phyloP scores from a whole-genome alignment of 148 eudicot species.

The Dianthus caryophyllus region DNA sequence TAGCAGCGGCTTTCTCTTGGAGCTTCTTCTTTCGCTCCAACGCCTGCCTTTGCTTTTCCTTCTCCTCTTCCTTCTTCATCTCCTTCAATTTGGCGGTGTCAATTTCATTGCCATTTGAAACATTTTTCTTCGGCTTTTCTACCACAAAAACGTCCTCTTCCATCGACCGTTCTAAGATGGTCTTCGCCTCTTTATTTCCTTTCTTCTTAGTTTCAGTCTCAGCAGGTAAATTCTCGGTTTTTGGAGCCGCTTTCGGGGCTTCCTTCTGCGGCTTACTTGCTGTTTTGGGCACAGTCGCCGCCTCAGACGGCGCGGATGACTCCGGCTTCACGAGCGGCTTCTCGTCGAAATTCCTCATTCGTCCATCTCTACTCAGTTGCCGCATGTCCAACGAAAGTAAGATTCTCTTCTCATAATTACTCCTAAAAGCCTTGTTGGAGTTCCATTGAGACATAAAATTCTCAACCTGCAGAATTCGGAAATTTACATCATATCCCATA shows the following conservation, averaged over 20 bases:
- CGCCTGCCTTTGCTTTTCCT: conserved; percentile 68
- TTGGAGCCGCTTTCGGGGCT: conserved; percentile 28
- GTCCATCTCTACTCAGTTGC: conserved; percentile 74
- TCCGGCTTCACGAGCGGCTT: conserved; percentile 57
- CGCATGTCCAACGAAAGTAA: conserved; percentile 61
- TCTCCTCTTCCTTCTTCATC: conserved; percentile 70
- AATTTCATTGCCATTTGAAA: conserved; percentile 32
- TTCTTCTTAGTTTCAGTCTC: conserved; percentile 46
- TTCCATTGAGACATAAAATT: conserved; percentile 72
- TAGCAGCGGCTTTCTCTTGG: conserved; percentile 83
- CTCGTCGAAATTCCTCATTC: conserved; percentile 72
- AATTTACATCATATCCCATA: conserved; percentile 9
- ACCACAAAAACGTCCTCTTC: conserved; percentile 34
- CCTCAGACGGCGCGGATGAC: conserved; percentile 27
- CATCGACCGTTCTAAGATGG: conserved; percentile 25
- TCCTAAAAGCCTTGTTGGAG: conserved; percentile 55
- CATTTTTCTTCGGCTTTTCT: conserved; percentile 37
- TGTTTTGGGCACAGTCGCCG: conserved; percentile 29
- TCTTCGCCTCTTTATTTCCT: conserved; percentile 29
- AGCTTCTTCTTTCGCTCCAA: conserved; percentile 83
- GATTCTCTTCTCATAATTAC: conserved; percentile 70
- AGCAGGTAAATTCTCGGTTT: conserved; percentile 23
- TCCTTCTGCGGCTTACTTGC: conserved; percentile 44
- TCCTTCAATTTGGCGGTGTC: conserved; percentile 63
- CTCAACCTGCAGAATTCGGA: conserved; percentile 41